These are phyloP conservation scores for Penicillium lividum DNA, from an alignment of 495 filamentous ascomycete species.

Conservation along the genomic window DNA sequence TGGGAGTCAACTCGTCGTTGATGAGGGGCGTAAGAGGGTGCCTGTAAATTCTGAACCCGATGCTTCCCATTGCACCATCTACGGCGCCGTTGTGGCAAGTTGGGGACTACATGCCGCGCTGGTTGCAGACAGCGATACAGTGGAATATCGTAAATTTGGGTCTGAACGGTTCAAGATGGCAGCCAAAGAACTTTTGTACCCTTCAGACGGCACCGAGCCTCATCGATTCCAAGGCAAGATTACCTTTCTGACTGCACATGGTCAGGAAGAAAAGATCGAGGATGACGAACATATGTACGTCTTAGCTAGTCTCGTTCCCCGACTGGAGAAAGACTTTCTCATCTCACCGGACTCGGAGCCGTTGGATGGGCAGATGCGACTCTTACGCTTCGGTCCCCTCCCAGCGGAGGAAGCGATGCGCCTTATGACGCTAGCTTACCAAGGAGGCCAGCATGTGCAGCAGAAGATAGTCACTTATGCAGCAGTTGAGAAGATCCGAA, in stretches of 20 bases:
- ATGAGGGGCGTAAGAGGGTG: constrained; percentile 37
- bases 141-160: constrained; percentile 72
- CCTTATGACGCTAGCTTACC: constrained; percentile 75
- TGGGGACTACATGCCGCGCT: constrained; percentile 87
- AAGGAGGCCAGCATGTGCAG: constrained; percentile 68
- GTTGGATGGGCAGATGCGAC: constrained; percentile 62
- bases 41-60: constrained; percentile 19
- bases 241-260: constrained; percentile 31
- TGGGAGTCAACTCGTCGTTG: constrained; percentile 48
- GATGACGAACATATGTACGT: constrained; percentile 64
- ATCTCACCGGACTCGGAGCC: constrained; percentile 72
- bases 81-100: constrained; percentile 80
- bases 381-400: constrained; percentile 73
- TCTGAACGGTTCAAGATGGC: constrained; percentile 79
- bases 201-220: constrained; percentile 54
- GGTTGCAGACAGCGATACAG: constrained; percentile 84
- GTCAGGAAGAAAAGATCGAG: constrained; percentile 8
- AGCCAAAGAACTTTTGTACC: constrained; percentile 69
- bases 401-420: constrained; percentile 64
- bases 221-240: constrained; percentile 72
- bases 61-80: constrained; percentile 41
- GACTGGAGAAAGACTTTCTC: constrained; percentile 75
- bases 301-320: constrained; percentile 70
- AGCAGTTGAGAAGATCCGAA: constrained; percentile 58
- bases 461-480: constrained; percentile 65